These are phyloP conservation scores for Dinochytrium kinnereticum DNA, from an alignment of 371 early-diverging fungal genomes.

Conservation along the genomic window DNA sequence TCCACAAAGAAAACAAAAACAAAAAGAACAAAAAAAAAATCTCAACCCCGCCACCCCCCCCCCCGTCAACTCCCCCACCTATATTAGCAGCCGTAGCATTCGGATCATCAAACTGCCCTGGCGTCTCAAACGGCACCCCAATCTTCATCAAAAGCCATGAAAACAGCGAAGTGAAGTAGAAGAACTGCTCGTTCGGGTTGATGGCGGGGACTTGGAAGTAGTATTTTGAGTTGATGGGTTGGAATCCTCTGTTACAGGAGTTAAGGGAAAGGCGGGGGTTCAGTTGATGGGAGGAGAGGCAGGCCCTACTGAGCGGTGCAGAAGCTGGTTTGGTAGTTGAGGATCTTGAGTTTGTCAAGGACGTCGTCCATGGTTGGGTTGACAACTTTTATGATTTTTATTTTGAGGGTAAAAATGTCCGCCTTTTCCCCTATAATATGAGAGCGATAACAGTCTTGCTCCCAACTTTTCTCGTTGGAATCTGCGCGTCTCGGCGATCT, in stretches of 20 bases:
- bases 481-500: too few species aligned
- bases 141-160: conserved; percentile 51
- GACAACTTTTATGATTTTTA: not conserved
- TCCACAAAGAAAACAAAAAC: too few species aligned
- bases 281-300: conserved; percentile 2
- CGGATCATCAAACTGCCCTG: conserved; percentile 62
- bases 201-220: conserved; percentile 48
- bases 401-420: not conserved
- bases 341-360: conserved; percentile 51
- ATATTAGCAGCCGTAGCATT: conserved; percentile 58
- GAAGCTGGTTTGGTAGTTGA: conserved; percentile 50
- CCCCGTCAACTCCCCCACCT: too few species aligned
- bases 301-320: conserved; percentile 22
- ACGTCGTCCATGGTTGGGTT: conserved; percentile 47
- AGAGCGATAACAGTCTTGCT: too few species aligned
- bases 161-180: conserved; percentile 51
- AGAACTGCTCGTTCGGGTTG: conserved; percentile 60
- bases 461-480: too few species aligned
- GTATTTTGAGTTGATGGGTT: conserved; percentile 41
- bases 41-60: not conserved
- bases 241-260: conserved; percentile 41
- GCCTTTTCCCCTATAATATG: too few species aligned
- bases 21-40: conserved; percentile 3
- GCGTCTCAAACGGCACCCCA: conserved; percentile 46
- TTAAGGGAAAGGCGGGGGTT: not conserved